Base-by-base conservation (phyloP, 208 protist genomes). In the Angomonas ambiguus region DNA sequence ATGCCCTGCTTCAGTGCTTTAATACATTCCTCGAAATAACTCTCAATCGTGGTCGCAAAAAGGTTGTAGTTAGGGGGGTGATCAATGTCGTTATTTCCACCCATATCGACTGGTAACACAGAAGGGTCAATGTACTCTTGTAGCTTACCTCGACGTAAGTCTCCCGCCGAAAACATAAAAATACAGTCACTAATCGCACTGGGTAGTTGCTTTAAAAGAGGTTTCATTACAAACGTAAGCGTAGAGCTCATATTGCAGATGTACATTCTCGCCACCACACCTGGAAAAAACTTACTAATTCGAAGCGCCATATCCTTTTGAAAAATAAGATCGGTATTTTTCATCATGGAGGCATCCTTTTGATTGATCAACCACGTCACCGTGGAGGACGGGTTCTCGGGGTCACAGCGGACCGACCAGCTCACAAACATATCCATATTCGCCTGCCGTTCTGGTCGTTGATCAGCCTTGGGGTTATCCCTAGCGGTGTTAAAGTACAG, bases 361-460 rank as follows among this genome's bases (percentile, higher is more conserved):
- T 92, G 83, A 60, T 92, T 92, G 32, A 92, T 85, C 3, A 92
- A 74, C 83, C 77, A 81, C 55, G 77, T 87, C 58, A 87, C 80
- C 68, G 32, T 66, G n/a, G 72, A 68, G 27, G 57, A 74, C 1
- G 73, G 74, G 55, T 85, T 85, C 49, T 60, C 55, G 24, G 33
- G 68, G 30, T 69, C 71, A 64, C 62, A 86, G 58, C 83, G 86
- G 22, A 80, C 72, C 0, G 70, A 71, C 68, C 79, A 92, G 74
- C 83, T 87, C 11, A 92, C 63, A 41, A 85, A 88, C 83, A 90
- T 87, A 58, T 92, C 86, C 74, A 90, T 62, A 51, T 84, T 90
- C 0, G 69, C 65, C 76, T 84, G 81, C 8, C 74, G 74, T 67
- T 84, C 80, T 3, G 76, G 70, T 1, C 86, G 77, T 31, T 80